phyloP scores from a whole-genome alignment of 2,329 filamentous ascomycete species.

The Cercospora berteroae region DNA sequence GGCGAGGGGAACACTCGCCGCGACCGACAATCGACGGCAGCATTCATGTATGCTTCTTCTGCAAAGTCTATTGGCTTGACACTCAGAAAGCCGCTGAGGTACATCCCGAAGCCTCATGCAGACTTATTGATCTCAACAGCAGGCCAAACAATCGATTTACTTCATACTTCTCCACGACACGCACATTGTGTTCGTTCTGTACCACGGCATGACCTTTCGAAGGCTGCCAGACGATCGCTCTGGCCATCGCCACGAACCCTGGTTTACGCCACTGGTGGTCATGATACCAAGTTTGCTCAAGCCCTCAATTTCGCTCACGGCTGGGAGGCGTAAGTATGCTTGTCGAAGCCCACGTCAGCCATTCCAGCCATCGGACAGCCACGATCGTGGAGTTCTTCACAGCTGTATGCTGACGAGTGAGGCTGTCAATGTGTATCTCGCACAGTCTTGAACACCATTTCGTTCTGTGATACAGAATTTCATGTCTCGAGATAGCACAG shows the following conservation, averaged over 20 bases:
- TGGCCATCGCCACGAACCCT: neutral
- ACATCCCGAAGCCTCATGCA: neutral
- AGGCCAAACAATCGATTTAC: neutral
- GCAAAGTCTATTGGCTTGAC: neutral
- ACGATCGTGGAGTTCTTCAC: neutral
- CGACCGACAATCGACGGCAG: neutral
- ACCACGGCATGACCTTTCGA: neutral
- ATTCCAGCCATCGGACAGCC: neutral
- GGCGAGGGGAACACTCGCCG: neutral
- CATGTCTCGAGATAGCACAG: neutral
- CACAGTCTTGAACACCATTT: neutral
- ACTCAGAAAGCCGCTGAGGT: neutral
- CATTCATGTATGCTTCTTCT: neutral
- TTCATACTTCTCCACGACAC: neutral
- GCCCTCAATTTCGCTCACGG: neutral
- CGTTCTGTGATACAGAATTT: neutral
- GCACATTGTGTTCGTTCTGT: neutral
- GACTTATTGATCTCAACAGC: neutral
- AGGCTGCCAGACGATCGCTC: neutral
- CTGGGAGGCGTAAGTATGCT: slow-evolving; percentile 4
- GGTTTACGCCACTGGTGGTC: neutral
- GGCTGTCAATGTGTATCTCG: neutral
- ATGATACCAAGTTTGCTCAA: neutral
- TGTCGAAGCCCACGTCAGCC: neutral
- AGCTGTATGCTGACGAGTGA: neutral